A percentile compares a stretch with the other conserved stretches of the same genome.
Evolutionary conservation across 1,284 basidiomycete genomes (phyloP).

Genomic region (Wallemia mellicola): DNA sequence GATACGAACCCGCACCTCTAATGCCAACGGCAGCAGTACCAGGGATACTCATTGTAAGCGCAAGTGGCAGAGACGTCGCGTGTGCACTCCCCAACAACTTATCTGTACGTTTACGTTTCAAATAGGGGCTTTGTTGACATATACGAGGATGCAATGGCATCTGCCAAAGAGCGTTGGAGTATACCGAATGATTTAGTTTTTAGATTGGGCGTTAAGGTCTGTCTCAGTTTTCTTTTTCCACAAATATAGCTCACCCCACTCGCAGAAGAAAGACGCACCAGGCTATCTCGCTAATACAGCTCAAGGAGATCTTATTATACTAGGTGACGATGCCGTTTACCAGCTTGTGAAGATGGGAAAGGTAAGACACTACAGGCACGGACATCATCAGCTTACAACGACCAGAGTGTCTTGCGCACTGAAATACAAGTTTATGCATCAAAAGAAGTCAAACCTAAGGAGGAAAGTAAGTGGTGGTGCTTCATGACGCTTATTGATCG

Average conservation of each 20-base stretch:
- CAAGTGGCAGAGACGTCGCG: not conserved
- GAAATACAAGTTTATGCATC: not conserved
- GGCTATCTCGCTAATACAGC: not conserved
- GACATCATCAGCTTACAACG: not conserved
- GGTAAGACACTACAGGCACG: too few species aligned
- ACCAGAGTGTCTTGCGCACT: not conserved
- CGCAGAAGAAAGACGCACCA: not conserved
- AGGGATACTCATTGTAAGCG: not conserved
- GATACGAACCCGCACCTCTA: not conserved
- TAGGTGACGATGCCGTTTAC: not conserved
- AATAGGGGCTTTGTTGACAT: not conserved
- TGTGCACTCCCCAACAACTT: not conserved
- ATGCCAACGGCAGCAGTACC: not conserved
- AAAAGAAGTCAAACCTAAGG: not conserved
- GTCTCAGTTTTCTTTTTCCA: not conserved
- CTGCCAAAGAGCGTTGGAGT: not conserved
- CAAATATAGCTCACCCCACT: not conserved
- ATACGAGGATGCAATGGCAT: not conserved
- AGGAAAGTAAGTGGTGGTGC: not conserved
- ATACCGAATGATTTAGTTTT: not conserved
- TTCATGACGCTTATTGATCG: not conserved
- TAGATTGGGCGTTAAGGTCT: not conserved
- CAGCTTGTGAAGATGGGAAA: not conserved
- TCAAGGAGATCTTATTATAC: not conserved
- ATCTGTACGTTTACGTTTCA: not conserved